These are phyloP conservation scores for Atkinsonella texensis DNA, from an alignment of 2,329 filamentous ascomycete species.

Conservation along the genomic window DNA sequence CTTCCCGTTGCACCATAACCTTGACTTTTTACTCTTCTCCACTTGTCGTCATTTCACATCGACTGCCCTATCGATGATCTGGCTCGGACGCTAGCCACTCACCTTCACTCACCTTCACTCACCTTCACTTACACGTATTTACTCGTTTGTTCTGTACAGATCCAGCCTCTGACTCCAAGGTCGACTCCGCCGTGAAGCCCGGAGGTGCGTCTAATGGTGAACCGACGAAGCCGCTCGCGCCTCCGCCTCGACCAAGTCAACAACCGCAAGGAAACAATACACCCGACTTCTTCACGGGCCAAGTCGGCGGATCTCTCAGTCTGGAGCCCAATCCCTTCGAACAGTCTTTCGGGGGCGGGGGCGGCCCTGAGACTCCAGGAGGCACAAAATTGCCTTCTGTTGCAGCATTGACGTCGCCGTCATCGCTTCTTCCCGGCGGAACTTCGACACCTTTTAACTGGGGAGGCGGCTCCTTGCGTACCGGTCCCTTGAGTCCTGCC, in stretches of 20 bases:
- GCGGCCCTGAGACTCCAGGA: slow-evolving; percentile 66
- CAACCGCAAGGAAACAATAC: slow-evolving; percentile 36
- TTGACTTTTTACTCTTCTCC: background rate
- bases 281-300: slow-evolving; percentile 57
- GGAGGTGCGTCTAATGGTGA: slow-evolving; percentile 45
- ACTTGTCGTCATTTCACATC: slow-evolving; percentile 2
- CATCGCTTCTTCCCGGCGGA: slow-evolving; percentile 62
- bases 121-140: slow-evolving; percentile 10
- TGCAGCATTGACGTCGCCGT: slow-evolving; percentile 81
- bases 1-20: slow-evolving; percentile 5
- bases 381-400: slow-evolving; percentile 78
- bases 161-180: slow-evolving; percentile 33
- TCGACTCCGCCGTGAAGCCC: slow-evolving; percentile 32
- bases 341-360: slow-evolving; percentile 66
- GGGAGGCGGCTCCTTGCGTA: slow-evolving; percentile 72
- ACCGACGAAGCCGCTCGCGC: slow-evolving; percentile 52
- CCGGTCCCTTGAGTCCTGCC: slow-evolving; percentile 87
- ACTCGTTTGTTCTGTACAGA: slow-evolving; percentile 19
- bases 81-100: background rate
- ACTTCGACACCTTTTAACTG: slow-evolving; percentile 67
- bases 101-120: background rate
- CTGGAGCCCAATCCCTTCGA: slow-evolving; percentile 95
- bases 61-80: background rate
- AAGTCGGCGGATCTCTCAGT: slow-evolving; percentile 44
- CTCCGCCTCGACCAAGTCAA: slow-evolving; percentile 54